Evolutionary conservation across 2,329 filamentous ascomycete species (phyloP), one percentile per base, ranked within the genome.

Genomic region (Pseudogymnoascus sp.): DNA sequence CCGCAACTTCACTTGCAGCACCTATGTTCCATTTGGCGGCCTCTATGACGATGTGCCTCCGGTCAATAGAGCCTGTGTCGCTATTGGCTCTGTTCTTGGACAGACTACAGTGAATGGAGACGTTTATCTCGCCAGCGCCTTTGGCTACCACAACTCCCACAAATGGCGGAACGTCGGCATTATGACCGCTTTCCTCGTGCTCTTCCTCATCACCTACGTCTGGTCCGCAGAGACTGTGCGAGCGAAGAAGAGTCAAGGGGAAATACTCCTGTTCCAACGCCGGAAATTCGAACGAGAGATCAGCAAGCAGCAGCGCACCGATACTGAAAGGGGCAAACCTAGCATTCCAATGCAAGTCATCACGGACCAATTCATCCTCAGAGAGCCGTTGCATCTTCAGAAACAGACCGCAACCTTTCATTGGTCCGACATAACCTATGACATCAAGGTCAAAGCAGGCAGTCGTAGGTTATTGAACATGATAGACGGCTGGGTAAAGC

Each of bases 401-500:
- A 79, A 79, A 23, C 88, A 88, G 69, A 85, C 80, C 0, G 85
- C 82, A 0, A 76, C 87, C 0, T 89, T 90, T 66, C 90, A 86
- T 0, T 91, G 87, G 85, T 86, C 86, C 68, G 80, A 89, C 61
- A 79, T 91, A 0, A 66, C 64, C 1, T 90, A 90, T 67, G 87
- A 82, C 0, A 86, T 91, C 61, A 79, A 83, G 64, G 84, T 80
- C 0, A 76, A 79, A 0, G 70, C 72, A 1, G 82, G 81, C 7
- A 75, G 89, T 79, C 82, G 86, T 7, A 76, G 81, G 12, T 83
- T 95, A 61, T 76, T 95, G 7, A 84, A 94, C 63, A 81, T 92
- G 61, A 87, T 95, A 0, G 83, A 91, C 65, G 90, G 90, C 3
- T 95, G 87, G 82, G 84, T 89, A 63, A 87, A 88, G 70, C 85